These are phyloP conservation scores for Russula compacta DNA, from an alignment of 768 basidiomycete genomes.

Conservation along the genomic window DNA sequence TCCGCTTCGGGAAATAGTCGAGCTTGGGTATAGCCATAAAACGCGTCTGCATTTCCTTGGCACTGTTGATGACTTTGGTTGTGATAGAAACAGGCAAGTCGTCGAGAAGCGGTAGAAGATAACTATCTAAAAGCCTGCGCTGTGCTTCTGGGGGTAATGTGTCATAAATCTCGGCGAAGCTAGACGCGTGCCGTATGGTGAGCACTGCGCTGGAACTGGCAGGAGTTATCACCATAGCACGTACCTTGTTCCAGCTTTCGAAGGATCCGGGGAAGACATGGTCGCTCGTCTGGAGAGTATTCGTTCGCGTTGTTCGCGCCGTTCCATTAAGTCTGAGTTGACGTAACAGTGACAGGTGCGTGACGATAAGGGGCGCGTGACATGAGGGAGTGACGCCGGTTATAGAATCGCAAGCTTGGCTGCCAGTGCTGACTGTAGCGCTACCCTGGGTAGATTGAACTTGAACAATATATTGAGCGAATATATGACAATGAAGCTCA, in stretches of 20 bases:
- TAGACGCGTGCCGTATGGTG: neutral
- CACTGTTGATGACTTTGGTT: slow-evolving; percentile 33
- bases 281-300: neutral
- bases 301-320: no score
- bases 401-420: neutral
- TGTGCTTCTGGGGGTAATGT: slow-evolving; percentile 47
- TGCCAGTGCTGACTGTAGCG: neutral
- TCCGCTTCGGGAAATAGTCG: slow-evolving; percentile 44
- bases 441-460: neutral
- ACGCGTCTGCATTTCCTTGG: slow-evolving; percentile 31
- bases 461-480: neutral
- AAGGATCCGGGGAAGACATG: neutral
- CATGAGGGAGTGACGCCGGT: neutral
- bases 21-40: slow-evolving; percentile 39
- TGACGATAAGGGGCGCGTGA: neutral
- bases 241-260: neutral
- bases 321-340: neutral
- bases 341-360: neutral
- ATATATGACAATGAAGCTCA: no score
- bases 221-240: neutral
- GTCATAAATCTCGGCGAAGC: slow-evolving; percentile 31
- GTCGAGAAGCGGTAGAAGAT: slow-evolving; percentile 43
- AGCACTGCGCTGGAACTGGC: no score
- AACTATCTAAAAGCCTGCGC: slow-evolving; percentile 38
- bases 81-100: slow-evolving; percentile 30